Percentiles rank a stretch among this genome's conserved stretches.
phyloP scores from a whole-genome alignment of 1,284 basidiomycete species.

The Marasmius sp. region DNA sequence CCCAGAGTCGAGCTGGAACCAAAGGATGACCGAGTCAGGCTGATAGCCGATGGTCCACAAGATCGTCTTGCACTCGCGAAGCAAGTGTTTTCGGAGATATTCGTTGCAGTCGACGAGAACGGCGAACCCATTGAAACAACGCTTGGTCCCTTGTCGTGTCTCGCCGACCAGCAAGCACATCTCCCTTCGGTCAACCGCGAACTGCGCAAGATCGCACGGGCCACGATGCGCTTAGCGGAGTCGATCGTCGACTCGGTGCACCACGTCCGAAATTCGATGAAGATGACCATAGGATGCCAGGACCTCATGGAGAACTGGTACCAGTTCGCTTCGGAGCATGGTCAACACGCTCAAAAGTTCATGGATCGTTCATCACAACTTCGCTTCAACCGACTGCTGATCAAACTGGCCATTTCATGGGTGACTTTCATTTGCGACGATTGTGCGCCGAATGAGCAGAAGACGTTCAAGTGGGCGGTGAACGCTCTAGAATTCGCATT shows the following conservation, averaged over 20 bases:
- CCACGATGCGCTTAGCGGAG: slow-evolving; percentile 89
- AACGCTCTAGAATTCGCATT: slow-evolving; percentile 94
- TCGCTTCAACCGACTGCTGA: slow-evolving; percentile 81
- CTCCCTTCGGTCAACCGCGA: slow-evolving; percentile 88
- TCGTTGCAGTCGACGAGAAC: slow-evolving; percentile 62
- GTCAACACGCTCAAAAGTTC: slow-evolving; percentile 83
- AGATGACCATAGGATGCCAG: slow-evolving; percentile 66
- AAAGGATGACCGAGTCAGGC: slow-evolving; percentile 80
- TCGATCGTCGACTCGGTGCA: slow-evolving; percentile 91
- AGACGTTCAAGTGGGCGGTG: slow-evolving; percentile 98
- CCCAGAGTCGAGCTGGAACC: slow-evolving; percentile 76
- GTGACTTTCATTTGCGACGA: slow-evolving; percentile 98
- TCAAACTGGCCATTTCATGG: slow-evolving; percentile 93
- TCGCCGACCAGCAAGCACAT: slow-evolving; percentile 90
- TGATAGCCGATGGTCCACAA: slow-evolving; percentile 88
- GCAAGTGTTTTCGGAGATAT: slow-evolving; percentile 70
- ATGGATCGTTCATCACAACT: slow-evolving; percentile 76
- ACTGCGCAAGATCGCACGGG: slow-evolving; percentile 86
- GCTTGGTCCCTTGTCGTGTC: slow-evolving; percentile 52
- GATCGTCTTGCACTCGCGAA: slow-evolving; percentile 79
- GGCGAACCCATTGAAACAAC: slow-evolving; percentile 47
- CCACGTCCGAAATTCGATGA: slow-evolving; percentile 72
- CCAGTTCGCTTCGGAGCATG: slow-evolving; percentile 93
- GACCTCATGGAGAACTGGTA: slow-evolving; percentile 97
- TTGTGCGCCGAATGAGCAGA: slow-evolving; percentile 94